Percentiles rank a stretch among this genome's conserved stretches.
phyloP scores from a whole-genome alignment of 192 early-diverging fungal species.

The Pilaira anomala region DNA sequence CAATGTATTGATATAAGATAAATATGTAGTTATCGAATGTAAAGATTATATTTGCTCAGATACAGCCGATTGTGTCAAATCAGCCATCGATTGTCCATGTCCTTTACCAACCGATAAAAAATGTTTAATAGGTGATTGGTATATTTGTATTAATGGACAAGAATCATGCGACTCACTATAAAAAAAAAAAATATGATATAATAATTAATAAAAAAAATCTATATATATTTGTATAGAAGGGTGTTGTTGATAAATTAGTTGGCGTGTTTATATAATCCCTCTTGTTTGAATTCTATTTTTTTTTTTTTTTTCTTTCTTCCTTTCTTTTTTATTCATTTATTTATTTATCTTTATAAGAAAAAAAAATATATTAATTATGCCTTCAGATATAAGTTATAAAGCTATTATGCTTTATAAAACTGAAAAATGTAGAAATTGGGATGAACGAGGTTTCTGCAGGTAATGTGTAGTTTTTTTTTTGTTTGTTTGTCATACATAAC shows the following conservation, averaged over 20 bases:
- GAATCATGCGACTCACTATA: conserved; percentile 3
- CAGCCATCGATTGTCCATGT: conserved; percentile 14
- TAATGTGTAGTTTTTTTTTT: too few species aligned
- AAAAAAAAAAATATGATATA: too few species aligned
- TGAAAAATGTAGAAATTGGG: conserved; percentile 8
- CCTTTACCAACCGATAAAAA: conserved; percentile 8
- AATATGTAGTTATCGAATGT: conserved; percentile 7
- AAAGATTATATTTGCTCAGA: conserved; percentile 5
- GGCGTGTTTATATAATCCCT: neutral
- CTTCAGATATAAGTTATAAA: neutral
- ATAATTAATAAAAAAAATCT: too few species aligned
- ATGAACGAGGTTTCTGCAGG: neutral
- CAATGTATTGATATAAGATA: too few species aligned
- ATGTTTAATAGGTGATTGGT: conserved; percentile 16
- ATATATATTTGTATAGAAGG: neutral
- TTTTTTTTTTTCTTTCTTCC: neutral
- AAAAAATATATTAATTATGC: neutral
- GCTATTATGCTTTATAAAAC: neutral
- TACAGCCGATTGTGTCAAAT: neutral
- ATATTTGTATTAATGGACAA: conserved; percentile 14
- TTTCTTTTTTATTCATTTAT: neutral
- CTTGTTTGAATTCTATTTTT: neutral
- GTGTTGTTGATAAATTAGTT: conserved; percentile 1
- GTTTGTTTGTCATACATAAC: neutral
- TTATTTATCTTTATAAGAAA: too few species aligned